Evolutionary conservation across 1,139 yeast species (phyloP), one percentile per base, ranked within the genome.

Genomic region (Yamadazyma aaseri): DNA sequence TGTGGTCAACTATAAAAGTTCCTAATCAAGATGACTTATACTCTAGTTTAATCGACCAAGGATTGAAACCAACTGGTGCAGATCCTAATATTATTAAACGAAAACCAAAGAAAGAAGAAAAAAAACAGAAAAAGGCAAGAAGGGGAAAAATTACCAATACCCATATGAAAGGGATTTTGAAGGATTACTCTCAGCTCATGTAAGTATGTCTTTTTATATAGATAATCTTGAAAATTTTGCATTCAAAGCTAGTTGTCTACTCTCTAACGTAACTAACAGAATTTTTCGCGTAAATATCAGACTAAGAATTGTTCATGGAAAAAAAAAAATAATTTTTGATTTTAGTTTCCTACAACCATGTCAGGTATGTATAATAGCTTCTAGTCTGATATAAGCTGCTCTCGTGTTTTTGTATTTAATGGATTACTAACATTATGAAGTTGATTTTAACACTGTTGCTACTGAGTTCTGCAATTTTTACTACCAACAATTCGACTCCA

Each of bases 111-210:
- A 69, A 65, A 39, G 71, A 65, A 41, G 79, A 75, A 43, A 78
- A 85, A 55, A 90, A 89, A 60, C 94, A 87, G 60, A 87, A 89
- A 73, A 87, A 87, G 60, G 85, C 95, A 33, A 80, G 97, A 60
- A 76, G 90, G 54, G 95, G 96, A 29, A 92, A 89, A 70, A 81
- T 92, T 53, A 92, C 99, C 10, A 92, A 92, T 58, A 83, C 95
- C 3, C 99, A 92, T 60, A 84, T 92, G 95, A 82, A 86, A 57
- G 97, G 97, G 40, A 83, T 92, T 25, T 78, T 92, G 57, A 89
- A 86, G 61, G 98, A 92, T 55, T 92, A 89, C 56, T 62, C 73
- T 16, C 73, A 63, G 41, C 46, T 68, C 36, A 70, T 64, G 21
- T 67, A 49, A 33, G 3, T 8, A n/a, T 18, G 21, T 18, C 21